Conservation (phyloP, 805 yeast genomes). For the Spathaspora hagerdaliae region DNA sequence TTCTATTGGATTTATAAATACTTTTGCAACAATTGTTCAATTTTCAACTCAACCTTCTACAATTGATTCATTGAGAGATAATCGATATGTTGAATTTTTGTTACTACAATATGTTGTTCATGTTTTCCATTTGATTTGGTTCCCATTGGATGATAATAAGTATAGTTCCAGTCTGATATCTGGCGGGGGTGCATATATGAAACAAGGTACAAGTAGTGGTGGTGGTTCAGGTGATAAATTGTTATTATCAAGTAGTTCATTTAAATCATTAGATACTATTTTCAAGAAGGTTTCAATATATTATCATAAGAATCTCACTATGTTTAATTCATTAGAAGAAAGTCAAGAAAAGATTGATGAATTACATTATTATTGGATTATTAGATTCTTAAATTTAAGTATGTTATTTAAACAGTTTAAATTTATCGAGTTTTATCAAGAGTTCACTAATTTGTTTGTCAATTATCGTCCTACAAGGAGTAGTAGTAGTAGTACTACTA, state of each 20-base stretch:
- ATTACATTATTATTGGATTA: constrained; percentile 16
- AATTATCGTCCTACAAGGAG: not conserved
- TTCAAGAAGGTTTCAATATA: constrained; percentile 21
- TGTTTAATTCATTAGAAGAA: constrained; percentile 5
- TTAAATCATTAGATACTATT: constrained; percentile 13
- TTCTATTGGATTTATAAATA: constrained; percentile 15
- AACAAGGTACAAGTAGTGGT: too few relatives aligned
- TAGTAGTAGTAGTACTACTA: not conserved
- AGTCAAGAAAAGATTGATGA: constrained; percentile 10
- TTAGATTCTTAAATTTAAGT: constrained; percentile 18
- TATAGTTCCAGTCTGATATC: constrained; percentile 15
- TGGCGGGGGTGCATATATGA: constrained; percentile 5
- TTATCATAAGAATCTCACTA: constrained; percentile 15
- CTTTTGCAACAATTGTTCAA: constrained; percentile 13
- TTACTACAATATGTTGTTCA: constrained; percentile 21
- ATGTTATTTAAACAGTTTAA: constrained; percentile 22
- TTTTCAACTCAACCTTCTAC: constrained; percentile 23
- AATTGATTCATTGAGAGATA: constrained; percentile 15
- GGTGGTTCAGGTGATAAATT: not conserved
- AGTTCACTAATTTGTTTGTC: constrained; percentile 14
- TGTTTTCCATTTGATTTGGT: constrained; percentile 14
- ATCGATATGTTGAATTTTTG: constrained; percentile 24
- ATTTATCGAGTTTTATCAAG: constrained; percentile 20
- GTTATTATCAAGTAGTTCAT: constrained; percentile 4
- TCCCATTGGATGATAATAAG: constrained; percentile 6